Base-by-base conservation (phyloP, 805 yeast species). In the Candida incommunis region DNA sequence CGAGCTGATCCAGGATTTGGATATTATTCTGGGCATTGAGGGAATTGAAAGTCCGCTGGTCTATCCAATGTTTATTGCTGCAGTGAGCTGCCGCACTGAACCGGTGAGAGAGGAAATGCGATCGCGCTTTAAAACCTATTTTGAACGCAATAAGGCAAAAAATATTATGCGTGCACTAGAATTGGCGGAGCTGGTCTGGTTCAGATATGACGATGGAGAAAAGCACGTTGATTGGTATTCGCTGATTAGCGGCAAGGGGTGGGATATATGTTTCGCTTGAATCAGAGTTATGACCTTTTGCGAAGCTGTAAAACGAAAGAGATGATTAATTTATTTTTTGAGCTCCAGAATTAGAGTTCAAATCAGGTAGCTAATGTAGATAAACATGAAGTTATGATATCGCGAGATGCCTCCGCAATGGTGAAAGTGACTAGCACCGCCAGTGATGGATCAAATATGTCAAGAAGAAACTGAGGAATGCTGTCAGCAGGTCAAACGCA, bases 191-290 rank as follows among this genome's bases (percentile, higher is more conserved):
- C 70, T 62, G 50, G 65, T 60, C 23, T 67, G 65, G 71, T 57
- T 48, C 59, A 66, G 56, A 65, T 55, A 67, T 46, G 54, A 54
- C 21, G 56, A 64, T 11, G 87, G 88, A 0, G 69, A 73, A 22
- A 65, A 62, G 46, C 76, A 72, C 48, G 74, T 80, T 40, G 86
- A 82, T 57, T 82, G 90, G 88, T 74, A 75, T 54, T 71, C 67
- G 23, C 69, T 80, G 40, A 76, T 82, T 40, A 72, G 74, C 48
- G 70, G 70, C 13, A 60, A 80, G 43, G 83, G 81, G 2, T 82
- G 90, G 90, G 84, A 82, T 56, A 64, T 82, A 41, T 80, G 81
- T 60, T 82, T 82, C 66, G 90, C 90, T 11, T 77, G 57, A 18
- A 45, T 18, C 23, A 13, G 11, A 27, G 7, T 7, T 13, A n/a